phyloP scores from a whole-genome alignment of 345 rosid genomes.

The Gossypium turneri region DNA sequence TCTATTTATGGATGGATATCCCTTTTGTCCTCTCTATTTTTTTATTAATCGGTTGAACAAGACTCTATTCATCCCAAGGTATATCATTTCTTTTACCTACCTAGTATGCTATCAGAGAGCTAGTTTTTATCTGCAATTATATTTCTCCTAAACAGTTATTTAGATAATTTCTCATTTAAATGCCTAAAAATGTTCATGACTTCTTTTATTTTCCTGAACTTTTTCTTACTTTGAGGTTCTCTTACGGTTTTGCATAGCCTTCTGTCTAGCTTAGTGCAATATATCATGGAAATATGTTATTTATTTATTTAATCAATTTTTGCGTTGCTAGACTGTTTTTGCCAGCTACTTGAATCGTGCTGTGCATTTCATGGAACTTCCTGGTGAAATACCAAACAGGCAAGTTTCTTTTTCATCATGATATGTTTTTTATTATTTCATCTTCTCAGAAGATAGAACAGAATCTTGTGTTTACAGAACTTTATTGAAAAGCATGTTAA shows the following conservation, averaged over 20 bases:
- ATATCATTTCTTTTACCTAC: not conserved
- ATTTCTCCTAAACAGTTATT: not conserved
- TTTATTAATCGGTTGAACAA: slow-evolving; percentile 1
- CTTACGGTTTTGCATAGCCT: slow-evolving; percentile 1
- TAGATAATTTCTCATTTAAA: slow-evolving; percentile 8
- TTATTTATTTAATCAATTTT: not conserved
- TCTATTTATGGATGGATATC: not conserved
- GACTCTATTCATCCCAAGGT: not conserved
- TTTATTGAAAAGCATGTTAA: not conserved
- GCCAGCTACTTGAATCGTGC: slow-evolving; percentile 85
- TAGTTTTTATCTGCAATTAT: not conserved
- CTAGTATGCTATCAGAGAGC: not conserved
- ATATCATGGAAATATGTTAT: not conserved
- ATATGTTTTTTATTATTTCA: slow-evolving; percentile 5
- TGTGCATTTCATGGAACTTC: slow-evolving; percentile 99
- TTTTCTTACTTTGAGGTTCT: slow-evolving; percentile 10
- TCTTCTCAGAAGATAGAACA: not conserved
- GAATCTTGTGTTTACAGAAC: not conserved
- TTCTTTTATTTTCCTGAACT: slow-evolving; percentile 5
- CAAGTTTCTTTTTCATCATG: slow-evolving; percentile 29
- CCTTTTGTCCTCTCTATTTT: not conserved
- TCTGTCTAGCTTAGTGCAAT: not conserved
- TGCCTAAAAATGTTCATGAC: not conserved
- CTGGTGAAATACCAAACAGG: slow-evolving; percentile 99
- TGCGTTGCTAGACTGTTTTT: slow-evolving; percentile 67